Base-by-base conservation (phyloP, 306 rosid species). In the Castanea sativa region DNA sequence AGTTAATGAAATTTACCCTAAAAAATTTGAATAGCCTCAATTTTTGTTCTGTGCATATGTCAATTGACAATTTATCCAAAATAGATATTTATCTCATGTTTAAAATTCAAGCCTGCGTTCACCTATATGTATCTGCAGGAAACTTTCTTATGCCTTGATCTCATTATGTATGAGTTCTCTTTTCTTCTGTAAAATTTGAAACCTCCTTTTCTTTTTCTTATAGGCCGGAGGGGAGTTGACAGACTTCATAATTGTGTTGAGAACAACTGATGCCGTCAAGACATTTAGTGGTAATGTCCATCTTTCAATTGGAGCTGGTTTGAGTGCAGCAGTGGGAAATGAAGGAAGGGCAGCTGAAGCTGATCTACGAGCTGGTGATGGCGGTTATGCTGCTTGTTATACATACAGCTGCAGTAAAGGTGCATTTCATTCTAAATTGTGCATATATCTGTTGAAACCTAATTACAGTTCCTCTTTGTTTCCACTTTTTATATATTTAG, bases 181-280 rank as follows among this genome's bases (percentile, higher is more conserved):
- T 45, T 61, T 35, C 59, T 55, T 85, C 76, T 74, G n/a, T 49
- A 70, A 61, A 29, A 25, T 20, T 78, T 81, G 20, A 78, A 61
- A 38, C 55, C 58, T 1, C 38, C 20, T 55, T 58, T 64, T n/a
- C 20, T 33, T 1, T 29, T 3, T 29, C 55, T 72, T 67, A 76
- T 71, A 96, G 99, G 95, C 91, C 43, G 99, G 99, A 78, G 99
- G 99, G 83, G 99, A 96, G 82, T 82, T 96, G 79, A 96, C 97
- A 0, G 99, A 95, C 88, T 93, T 85, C 56, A 90, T 95, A 49
- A 95, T 95, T 82, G 89, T 95, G 76, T 80, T 95, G 85, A 91
- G 98, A 83, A 90, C 98, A 70, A 84, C 18, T 56, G 93, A 90
- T 0, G 98, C 98, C 73, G 92, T 95, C 67, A 91, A 86, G 86